Conservation (phyloP, 768 basidiomycete genomes). For the Mycena kentingensis region DNA sequence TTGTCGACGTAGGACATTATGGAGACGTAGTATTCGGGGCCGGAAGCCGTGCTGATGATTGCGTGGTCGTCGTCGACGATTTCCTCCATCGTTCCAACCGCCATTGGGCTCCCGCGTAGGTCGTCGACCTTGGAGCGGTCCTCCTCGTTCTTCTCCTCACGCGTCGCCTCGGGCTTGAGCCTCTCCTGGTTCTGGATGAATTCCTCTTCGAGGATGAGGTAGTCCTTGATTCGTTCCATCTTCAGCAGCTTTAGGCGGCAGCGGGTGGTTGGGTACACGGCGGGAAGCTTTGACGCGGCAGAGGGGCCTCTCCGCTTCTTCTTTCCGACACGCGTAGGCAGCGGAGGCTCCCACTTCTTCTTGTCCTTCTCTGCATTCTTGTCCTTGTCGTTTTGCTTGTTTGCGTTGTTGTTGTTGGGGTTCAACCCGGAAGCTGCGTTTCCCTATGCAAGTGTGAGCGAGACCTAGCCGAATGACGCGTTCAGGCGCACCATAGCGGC, state of each 20-base stretch:
- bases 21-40: conserved; percentile 95
- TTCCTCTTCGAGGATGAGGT: conserved; percentile 92
- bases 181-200: conserved; percentile 92
- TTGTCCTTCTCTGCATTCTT: conserved; percentile 50
- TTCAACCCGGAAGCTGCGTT: conserved; percentile 68
- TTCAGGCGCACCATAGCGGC: conserved; percentile 27
- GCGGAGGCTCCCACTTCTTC: conserved; percentile 99
- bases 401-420: conserved; percentile 49
- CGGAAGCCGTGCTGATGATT: conserved; percentile 93
- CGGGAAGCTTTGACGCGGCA: conserved; percentile 85
- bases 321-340: conserved; percentile 95
- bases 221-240: conserved; percentile 98
- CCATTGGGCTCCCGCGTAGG: conserved; percentile 93
- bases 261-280: conserved; percentile 91
- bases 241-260: conserved; percentile 95
- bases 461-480: conserved; percentile 1
- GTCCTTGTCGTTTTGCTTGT: conserved; percentile 41
- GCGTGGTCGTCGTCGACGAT: conserved; percentile 98
- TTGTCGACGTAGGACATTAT: conserved; percentile 99
- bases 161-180: conserved; percentile 80
- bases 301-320: conserved; percentile 96
- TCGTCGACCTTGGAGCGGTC: conserved; percentile 93
- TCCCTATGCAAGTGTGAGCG: conserved; percentile 49
- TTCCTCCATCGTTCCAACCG: conserved; percentile 97
- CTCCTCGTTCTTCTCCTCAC: conserved; percentile 95